These are phyloP conservation scores for Phytophthora sp. DNA, from an alignment of 352 stramenopile genomes.

Conservation along the genomic window DNA sequence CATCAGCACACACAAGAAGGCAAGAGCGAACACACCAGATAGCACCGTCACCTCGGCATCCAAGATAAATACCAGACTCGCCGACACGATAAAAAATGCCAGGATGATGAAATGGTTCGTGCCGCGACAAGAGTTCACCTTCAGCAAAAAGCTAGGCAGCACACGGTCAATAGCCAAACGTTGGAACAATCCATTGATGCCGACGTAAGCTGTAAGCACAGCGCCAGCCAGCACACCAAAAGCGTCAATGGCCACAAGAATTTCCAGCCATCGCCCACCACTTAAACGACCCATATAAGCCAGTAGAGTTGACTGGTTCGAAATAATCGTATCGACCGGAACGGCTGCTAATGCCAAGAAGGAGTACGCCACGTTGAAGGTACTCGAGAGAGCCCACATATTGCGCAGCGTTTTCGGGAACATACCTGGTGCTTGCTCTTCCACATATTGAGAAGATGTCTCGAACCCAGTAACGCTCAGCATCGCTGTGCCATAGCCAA, in stretches of 20 bases:
- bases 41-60: constrained; percentile 79
- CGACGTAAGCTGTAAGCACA: constrained; percentile 85
- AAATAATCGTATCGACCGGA: constrained; percentile 70
- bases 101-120: constrained; percentile 89
- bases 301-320: constrained; percentile 68
- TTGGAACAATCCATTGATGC: constrained; percentile 78
- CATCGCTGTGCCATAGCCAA: constrained; percentile 81
- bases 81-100: constrained; percentile 68
- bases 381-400: constrained; percentile 81
- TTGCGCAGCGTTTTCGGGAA: constrained; percentile 78
- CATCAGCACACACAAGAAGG: constrained; percentile 85
- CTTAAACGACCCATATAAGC: constrained; percentile 61
- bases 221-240: constrained; percentile 89
- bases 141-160: constrained; percentile 59
- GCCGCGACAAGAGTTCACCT: constrained; percentile 64
- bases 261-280: constrained; percentile 43
- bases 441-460: constrained; percentile 87
- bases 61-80: constrained; percentile 78
- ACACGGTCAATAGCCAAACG: constrained; percentile 85
- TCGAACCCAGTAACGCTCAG: constrained; percentile 92
- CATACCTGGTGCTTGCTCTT: constrained; percentile 83
- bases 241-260: constrained; percentile 74
- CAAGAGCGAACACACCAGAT: constrained; percentile 87
- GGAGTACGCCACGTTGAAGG: constrained; percentile 86
- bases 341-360: constrained; percentile 72